A percentile compares a stretch with the other conserved stretches of the same genome.
phyloP scores from a whole-genome alignment of 768 basidiomycete species.

The Tubosaeta brunneosetosa region DNA sequence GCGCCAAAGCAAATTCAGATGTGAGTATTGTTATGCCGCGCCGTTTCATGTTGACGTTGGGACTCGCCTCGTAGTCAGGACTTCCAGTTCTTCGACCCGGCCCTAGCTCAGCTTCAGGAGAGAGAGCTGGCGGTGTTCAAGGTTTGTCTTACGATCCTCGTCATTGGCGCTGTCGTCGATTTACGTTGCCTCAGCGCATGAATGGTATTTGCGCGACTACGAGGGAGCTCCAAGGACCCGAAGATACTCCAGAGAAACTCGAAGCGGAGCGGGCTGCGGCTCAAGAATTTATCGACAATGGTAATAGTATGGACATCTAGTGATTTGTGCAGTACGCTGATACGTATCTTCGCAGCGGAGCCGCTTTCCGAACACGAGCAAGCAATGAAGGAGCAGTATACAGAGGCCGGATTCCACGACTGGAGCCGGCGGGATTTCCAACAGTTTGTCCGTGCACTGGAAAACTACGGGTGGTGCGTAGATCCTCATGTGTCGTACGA shows the following conservation, averaged over 20 bases:
- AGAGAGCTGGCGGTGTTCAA: slow-evolving; percentile 80
- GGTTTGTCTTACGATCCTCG: slow-evolving; percentile 32
- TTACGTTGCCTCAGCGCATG: slow-evolving; percentile 39
- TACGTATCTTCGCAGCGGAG: slow-evolving; percentile 54
- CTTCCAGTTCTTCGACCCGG: slow-evolving; percentile 92
- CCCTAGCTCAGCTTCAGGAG: slow-evolving; percentile 78
- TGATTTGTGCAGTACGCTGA: background rate
- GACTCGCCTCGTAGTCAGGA: slow-evolving; percentile 58
- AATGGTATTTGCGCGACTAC: slow-evolving; percentile 63
- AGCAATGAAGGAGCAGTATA: slow-evolving; percentile 72
- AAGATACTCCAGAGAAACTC: slow-evolving; percentile 78
- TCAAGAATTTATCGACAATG: slow-evolving; percentile 84
- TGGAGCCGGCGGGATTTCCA: slow-evolving; percentile 96
- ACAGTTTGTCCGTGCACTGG: slow-evolving; percentile 77
- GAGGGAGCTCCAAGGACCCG: slow-evolving; percentile 62
- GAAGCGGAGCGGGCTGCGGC: slow-evolving; percentile 76
- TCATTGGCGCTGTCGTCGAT: background rate
- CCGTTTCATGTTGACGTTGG: background rate
- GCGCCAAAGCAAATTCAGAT: slow-evolving; percentile 85
- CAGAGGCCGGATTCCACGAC: slow-evolving; percentile 75
- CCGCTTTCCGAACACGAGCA: slow-evolving; percentile 87
- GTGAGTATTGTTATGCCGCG: slow-evolving; percentile 34
- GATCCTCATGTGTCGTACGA: background rate
- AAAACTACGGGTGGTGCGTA: slow-evolving; percentile 74
- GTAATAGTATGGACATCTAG: slow-evolving; percentile 32